Percentiles rank a stretch among this genome's conserved stretches.
Conservation (phyloP, 345 rosid species). For the Iberis pinnata region DNA sequence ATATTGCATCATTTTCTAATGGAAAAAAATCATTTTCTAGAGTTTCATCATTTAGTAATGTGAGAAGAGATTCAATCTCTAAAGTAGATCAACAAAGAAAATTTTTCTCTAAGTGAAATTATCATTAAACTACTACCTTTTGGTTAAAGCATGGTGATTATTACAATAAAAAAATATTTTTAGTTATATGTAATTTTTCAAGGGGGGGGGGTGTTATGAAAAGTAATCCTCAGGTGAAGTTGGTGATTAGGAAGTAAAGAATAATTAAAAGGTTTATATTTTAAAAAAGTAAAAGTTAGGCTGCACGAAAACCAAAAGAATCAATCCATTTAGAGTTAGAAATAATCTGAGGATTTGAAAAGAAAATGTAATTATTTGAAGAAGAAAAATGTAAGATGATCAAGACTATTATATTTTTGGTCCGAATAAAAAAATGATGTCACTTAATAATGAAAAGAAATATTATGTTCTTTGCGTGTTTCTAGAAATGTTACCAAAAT, state of each 20-base stretch:
- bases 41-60: too few species aligned
- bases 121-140: too few species aligned
- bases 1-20: too few species aligned
- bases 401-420: too few species aligned
- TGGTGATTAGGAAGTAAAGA: constrained; percentile 15
- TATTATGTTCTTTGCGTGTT: constrained; percentile 23
- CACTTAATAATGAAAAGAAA: constrained; percentile 5
- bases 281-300: constrained; percentile 3
- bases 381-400: background rate
- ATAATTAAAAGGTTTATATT: background rate
- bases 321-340: constrained; percentile 24
- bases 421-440: too few species aligned
- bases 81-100: too few species aligned
- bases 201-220: constrained; percentile 10
- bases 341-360: constrained; percentile 22
- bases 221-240: constrained; percentile 22
- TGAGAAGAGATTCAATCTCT: too few species aligned
- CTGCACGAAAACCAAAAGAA: constrained; percentile 26
- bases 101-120: too few species aligned
- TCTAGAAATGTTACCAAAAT: constrained; percentile 27
- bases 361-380: constrained; percentile 19
- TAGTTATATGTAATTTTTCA: background rate
- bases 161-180: background rate
- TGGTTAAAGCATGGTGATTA: background rate
- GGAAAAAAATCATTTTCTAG: too few species aligned